Base-by-base conservation (phyloP, 192 early-diverging fungal genomes). In the Paraglomus brasilianum region DNA sequence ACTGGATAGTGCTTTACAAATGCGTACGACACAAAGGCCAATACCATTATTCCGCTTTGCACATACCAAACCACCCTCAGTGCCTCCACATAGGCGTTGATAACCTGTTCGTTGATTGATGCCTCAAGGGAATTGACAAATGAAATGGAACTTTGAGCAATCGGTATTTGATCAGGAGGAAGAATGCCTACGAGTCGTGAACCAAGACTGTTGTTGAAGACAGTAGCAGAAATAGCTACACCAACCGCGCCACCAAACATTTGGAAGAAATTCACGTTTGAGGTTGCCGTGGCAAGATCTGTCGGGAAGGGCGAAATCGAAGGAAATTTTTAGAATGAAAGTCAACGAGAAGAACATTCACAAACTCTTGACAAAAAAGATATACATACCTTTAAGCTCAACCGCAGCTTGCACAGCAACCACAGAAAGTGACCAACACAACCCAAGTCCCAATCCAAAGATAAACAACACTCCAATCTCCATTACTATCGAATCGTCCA, bases 401-500 rank as follows among this genome's bases (percentile, higher is more conserved):
- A 30, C 30, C 1, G 30, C 30, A 1, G 30, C 30, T 30, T 30
- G 30, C 3, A 30, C 30, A 30, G 30, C 30, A 30, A 30, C 30
- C 30, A 30, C 30, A 30, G 30, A 30, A 30, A 30, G 30, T 30
- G 30, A 30, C 30, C 30, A 30, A 30, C 30, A 30, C 40, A 75
- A 80, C 47, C 95, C 93, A 45, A 89, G 79, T 19, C 95, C 95
- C 14, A 87, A 53, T 7, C 93, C 94, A 49, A 86, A 69, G 62
- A 93, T 73, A 21, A 94, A 69, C 63, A 94, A 71, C 58, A 78
- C 86, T 14, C 84, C 80, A 39, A 87, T 83, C 47, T 86, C 86
- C 36, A 80, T 21, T 9, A 72, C 82, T 22, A 74, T 43, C 38
- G 77, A 76, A 5, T 86, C 80, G 5, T 76, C 43, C 24, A 70